These are phyloP conservation scores for Paraleonurus japonicus DNA, from an alignment of 257 asterid genomes.

Conservation along the genomic window DNA sequence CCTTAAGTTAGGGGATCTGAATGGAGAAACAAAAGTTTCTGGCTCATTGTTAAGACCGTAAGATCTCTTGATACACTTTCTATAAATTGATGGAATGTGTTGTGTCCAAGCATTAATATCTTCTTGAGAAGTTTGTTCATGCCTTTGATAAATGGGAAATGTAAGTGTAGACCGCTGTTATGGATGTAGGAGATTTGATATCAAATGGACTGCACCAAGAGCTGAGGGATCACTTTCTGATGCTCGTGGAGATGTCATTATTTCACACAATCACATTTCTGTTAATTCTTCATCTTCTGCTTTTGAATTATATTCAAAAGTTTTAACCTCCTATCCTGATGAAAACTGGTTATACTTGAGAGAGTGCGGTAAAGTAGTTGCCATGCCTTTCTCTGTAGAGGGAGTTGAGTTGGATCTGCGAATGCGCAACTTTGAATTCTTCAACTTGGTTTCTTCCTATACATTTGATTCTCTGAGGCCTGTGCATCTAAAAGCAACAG, in stretches of 20 bases:
- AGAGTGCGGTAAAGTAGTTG: conserved; percentile 50
- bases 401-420: conserved; percentile 92
- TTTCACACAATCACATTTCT: conserved; percentile 81
- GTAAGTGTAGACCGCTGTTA: conserved; percentile 25
- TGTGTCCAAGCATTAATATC: conserved; percentile 11
- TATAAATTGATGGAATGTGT: conserved; percentile 23
- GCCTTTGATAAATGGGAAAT: conserved; percentile 17
- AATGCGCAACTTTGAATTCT: conserved; percentile 92
- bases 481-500: conserved; percentile 94
- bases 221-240: conserved; percentile 97
- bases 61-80: conserved; percentile 42
- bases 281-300: conserved; percentile 94
- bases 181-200: conserved; percentile 83
- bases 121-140: conserved; percentile 18
- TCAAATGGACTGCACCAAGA: conserved; percentile 97
- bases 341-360: conserved; percentile 50
- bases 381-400: conserved; percentile 74
- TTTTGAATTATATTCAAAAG: conserved; percentile 79
- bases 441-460: conserved; percentile 80
- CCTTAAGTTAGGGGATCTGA: conserved; percentile 77
- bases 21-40: conserved; percentile 96
- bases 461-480: conserved; percentile 93
- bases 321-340: conserved; percentile 74
- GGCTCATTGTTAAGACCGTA: conserved; percentile 97
- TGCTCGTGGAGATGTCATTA: conserved; percentile 99